These are phyloP conservation scores for Asterella californica DNA, from an alignment of 225 moss, liverwort and hornwort species.

Conservation along the genomic window DNA sequence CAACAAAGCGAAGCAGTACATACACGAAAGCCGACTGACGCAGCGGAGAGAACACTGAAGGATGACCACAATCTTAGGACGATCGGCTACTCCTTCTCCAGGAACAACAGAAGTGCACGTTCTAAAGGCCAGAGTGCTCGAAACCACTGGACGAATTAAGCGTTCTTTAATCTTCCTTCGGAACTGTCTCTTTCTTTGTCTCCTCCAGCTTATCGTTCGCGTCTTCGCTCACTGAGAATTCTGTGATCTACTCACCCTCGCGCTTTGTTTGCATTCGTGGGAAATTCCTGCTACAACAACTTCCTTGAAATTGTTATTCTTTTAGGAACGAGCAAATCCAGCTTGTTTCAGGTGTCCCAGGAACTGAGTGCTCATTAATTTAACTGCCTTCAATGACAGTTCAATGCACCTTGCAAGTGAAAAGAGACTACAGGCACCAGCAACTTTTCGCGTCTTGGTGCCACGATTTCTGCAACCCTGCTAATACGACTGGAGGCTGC, in stretches of 20 bases:
- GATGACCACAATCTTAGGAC: slow-evolving; percentile 68
- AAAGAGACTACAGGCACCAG: background rate
- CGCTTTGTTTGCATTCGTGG: slow-evolving; percentile 11
- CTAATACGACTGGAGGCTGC: background rate
- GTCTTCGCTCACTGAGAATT: background rate
- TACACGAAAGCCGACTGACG: slow-evolving; percentile 7
- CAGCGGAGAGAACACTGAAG: slow-evolving; percentile 50
- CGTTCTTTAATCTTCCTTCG: slow-evolving; percentile 13
- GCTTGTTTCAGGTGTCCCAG: background rate
- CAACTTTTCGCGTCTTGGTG: background rate
- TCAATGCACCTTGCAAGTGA: background rate
- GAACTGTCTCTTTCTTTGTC: background rate
- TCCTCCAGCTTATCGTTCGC: background rate
- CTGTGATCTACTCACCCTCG: slow-evolving; percentile 1
- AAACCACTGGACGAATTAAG: slow-evolving; percentile 66
- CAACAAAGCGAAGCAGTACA: background rate
- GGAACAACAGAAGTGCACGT: slow-evolving; percentile 75
- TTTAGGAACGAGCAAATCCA: background rate
- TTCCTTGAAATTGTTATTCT: background rate
- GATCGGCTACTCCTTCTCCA: slow-evolving; percentile 72
- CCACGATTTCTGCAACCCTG: background rate
- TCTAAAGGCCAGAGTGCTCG: slow-evolving; percentile 79
- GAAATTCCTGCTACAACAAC: background rate
- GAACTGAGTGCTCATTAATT: background rate
- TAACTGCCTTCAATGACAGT: background rate